phyloP scores from a whole-genome alignment of 140 eudicot genomes.

The Flaveria floridana region DNA sequence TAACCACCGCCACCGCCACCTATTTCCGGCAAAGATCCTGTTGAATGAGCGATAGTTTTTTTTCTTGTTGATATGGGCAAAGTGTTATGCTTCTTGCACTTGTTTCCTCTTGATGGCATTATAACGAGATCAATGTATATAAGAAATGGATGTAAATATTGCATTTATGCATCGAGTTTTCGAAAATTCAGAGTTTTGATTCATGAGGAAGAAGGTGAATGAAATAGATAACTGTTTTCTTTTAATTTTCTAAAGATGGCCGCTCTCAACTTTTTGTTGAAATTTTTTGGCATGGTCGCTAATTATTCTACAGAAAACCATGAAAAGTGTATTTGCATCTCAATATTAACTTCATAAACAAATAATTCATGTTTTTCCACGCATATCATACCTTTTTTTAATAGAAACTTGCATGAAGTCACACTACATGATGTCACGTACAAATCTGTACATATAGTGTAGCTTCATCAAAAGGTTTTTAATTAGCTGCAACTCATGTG shows the following conservation, averaged over 20 bases:
- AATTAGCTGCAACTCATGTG: too few species aligned
- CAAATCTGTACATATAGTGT: too few species aligned
- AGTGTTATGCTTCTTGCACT: constrained; percentile 23
- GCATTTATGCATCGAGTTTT: background rate
- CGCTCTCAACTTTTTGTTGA: constrained; percentile 30
- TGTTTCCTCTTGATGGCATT: constrained; percentile 32
- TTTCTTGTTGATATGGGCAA: constrained; percentile 36
- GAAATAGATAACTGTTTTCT: background rate
- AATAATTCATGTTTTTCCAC: too few species aligned
- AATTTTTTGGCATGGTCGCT: constrained; percentile 37
- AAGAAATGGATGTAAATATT: background rate
- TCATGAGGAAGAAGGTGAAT: constrained; percentile 10
- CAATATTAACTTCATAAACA: too few species aligned
- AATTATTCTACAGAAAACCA: background rate
- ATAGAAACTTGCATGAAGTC: too few species aligned
- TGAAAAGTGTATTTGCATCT: too few species aligned
- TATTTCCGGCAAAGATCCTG: constrained; percentile 24
- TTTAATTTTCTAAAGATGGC: constrained; percentile 9
- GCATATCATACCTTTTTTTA: too few species aligned
- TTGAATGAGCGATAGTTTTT: constrained; percentile 21
- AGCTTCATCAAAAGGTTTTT: too few species aligned
- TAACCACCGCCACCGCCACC: constrained; percentile 28
- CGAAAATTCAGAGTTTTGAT: constrained; percentile 1
- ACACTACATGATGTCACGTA: too few species aligned
- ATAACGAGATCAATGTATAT: background rate